Evolutionary conservation across 2,329 filamentous ascomycete species (phyloP).

Genomic region (Cyphellophora europaea): DNA sequence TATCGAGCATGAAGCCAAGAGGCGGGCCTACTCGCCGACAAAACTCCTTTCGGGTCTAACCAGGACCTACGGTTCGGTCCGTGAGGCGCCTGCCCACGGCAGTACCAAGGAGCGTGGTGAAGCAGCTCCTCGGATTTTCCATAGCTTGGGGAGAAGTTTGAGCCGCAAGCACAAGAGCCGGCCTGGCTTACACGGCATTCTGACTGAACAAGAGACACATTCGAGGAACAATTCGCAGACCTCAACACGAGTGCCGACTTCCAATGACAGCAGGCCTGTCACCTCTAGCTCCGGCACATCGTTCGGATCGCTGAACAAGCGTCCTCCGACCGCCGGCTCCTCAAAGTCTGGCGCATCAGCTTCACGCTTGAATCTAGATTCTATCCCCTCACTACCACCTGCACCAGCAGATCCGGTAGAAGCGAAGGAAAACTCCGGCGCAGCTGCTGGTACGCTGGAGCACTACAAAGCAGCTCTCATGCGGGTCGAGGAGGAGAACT

Average conservation of each 20-base stretch:
- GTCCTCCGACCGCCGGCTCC: slow-evolving; percentile 13
- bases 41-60: slow-evolving; percentile 18
- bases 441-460: slow-evolving; percentile 6
- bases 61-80: slow-evolving; percentile 13
- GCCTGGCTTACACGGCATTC: slow-evolving; percentile 14
- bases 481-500: slow-evolving; percentile 18
- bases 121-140: slow-evolving; percentile 16
- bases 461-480: slow-evolving; percentile 19
- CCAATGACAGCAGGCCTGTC: slow-evolving; percentile 15
- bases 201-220: slow-evolving; percentile 16
- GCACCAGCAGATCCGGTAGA: not conserved
- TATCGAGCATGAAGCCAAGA: slow-evolving; percentile 18
- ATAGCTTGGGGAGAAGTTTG: slow-evolving; percentile 15
- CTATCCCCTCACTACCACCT: not conserved
- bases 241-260: not conserved
- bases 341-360: slow-evolving; percentile 1
- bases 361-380: not conserved
- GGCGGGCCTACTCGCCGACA: slow-evolving; percentile 14
- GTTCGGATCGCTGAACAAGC: slow-evolving; percentile 8
- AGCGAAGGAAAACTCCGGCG: not conserved
- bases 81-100: slow-evolving; percentile 15
- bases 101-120: slow-evolving; percentile 12
- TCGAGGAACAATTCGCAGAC: not conserved
- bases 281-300: slow-evolving; percentile 14
- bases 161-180: slow-evolving; percentile 12